Conservation (phyloP, 2,329 filamentous ascomycete genomes). For the Talaromyces verruculosus region DNA sequence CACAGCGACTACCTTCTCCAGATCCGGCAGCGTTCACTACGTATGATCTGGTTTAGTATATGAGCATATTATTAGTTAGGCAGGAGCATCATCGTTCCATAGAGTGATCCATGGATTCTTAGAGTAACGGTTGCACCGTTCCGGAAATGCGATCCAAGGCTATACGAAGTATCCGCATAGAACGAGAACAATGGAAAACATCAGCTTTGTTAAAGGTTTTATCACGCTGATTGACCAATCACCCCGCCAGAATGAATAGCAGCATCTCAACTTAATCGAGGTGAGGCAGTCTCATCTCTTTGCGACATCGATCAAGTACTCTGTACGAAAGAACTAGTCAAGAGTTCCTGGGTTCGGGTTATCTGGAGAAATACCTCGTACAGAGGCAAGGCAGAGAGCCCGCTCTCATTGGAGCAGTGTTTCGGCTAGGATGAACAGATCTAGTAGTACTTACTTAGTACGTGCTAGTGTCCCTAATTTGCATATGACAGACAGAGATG, state of each 20-base stretch:
- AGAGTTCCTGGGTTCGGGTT: not conserved
- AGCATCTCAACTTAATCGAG: not conserved
- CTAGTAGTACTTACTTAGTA: not conserved
- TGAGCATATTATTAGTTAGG: not conserved
- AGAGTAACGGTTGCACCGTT: not conserved
- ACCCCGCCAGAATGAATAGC: not conserved
- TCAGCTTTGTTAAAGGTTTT: not conserved
- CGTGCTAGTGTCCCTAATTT: not conserved
- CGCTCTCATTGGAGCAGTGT: not conserved
- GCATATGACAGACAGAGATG: not conserved
- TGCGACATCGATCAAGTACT: not conserved
- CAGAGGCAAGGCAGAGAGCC: not conserved
- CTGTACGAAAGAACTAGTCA: not conserved
- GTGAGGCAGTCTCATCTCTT: not conserved
- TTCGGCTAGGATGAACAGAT: not conserved
- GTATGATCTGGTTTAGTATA: not conserved
- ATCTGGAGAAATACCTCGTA: not conserved
- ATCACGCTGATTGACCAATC: not conserved
- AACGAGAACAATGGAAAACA: not conserved
- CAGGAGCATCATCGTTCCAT: not conserved
- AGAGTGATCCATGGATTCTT: not conserved
- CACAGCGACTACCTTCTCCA: not conserved
- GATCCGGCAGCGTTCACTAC: not conserved
- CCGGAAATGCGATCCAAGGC: not conserved
- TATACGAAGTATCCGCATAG: not conserved